phyloP scores from a whole-genome alignment of 1,284 basidiomycete genomes.

The Sporisorium graminicola region DNA sequence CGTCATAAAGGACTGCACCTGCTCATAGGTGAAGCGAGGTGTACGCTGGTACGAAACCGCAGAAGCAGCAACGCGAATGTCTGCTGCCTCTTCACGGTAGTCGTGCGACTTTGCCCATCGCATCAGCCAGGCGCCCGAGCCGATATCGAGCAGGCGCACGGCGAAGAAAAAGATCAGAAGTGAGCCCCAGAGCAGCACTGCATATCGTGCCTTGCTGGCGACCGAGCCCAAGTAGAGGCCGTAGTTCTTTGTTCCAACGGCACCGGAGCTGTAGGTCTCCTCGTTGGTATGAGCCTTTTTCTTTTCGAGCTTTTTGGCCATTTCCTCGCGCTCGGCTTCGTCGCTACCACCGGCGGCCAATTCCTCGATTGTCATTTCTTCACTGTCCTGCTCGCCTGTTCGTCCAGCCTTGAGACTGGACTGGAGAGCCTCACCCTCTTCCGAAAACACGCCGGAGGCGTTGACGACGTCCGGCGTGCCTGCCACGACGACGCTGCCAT shows the following conservation, averaged over 20 bases:
- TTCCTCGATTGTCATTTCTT: conserved; percentile 59
- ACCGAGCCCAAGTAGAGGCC: conserved; percentile 62
- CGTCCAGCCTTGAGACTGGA: conserved; percentile 30
- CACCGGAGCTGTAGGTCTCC: conserved; percentile 63
- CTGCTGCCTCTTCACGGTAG: conserved; percentile 21
- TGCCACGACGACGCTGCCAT: conserved; percentile 79
- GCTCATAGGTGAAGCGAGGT: conserved; percentile 18
- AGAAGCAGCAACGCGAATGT: conserved; percentile 8
- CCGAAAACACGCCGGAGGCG: conserved; percentile 50
- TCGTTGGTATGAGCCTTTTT: conserved; percentile 62
- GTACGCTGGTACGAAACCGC: conserved; percentile 4
- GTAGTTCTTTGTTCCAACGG: conserved; percentile 60
- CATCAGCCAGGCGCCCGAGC: conserved; percentile 65
- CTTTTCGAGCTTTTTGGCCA: conserved; percentile 54
- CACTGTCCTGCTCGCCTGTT: conserved; percentile 22
- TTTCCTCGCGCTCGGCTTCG: conserved; percentile 57
- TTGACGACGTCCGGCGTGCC: conserved; percentile 74
- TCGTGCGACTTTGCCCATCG: conserved; percentile 66
- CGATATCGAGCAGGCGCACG: conserved; percentile 58
- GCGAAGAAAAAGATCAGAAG: conserved; percentile 57
- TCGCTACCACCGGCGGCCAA: conserved; percentile 55
- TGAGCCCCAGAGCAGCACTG: conserved; percentile 55
- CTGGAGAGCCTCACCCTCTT: conserved; percentile 53
- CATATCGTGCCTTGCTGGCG: conserved; percentile 31
- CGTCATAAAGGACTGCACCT: conserved; percentile 40